Evolutionary conservation across 179 eudicot species (phyloP).

Genomic region (Corrigiola litoralis): DNA sequence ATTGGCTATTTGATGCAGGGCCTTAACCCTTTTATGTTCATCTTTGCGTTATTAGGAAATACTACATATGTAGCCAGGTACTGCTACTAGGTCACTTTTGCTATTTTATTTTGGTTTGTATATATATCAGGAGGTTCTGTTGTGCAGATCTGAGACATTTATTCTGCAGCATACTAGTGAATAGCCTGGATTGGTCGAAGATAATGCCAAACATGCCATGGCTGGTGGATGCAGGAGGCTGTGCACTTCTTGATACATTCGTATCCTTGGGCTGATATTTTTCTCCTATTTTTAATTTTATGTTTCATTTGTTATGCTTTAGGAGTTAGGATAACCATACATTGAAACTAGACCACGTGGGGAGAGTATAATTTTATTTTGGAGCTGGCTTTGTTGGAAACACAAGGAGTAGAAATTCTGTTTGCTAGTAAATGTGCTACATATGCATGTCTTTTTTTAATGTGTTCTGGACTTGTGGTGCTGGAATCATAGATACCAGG

Average conservation of each 20-base stretch:
- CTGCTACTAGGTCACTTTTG: neutral
- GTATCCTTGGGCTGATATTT: slow-evolving; percentile 51
- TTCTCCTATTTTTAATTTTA: neutral
- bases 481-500: no score
- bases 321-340: no score
- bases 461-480: no score
- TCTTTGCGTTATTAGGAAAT: slow-evolving; percentile 75
- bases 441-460: no score
- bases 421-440: no score
- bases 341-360: no score
- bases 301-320: neutral
- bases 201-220: slow-evolving; percentile 69
- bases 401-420: no score
- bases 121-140: neutral
- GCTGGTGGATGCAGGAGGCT: slow-evolving; percentile 84
- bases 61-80: slow-evolving; percentile 78
- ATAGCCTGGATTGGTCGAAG: slow-evolving; percentile 72
- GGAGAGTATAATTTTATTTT: no score
- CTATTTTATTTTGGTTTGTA: neutral
- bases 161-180: slow-evolving; percentile 63
- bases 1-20: slow-evolving; percentile 47
- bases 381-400: no score
- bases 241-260: slow-evolving; percentile 62
- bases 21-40: slow-evolving; percentile 74
- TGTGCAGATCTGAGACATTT: neutral